These are phyloP conservation scores for Claviceps maximensis DNA, from an alignment of 2,329 filamentous ascomycete species.

Conservation along the genomic window DNA sequence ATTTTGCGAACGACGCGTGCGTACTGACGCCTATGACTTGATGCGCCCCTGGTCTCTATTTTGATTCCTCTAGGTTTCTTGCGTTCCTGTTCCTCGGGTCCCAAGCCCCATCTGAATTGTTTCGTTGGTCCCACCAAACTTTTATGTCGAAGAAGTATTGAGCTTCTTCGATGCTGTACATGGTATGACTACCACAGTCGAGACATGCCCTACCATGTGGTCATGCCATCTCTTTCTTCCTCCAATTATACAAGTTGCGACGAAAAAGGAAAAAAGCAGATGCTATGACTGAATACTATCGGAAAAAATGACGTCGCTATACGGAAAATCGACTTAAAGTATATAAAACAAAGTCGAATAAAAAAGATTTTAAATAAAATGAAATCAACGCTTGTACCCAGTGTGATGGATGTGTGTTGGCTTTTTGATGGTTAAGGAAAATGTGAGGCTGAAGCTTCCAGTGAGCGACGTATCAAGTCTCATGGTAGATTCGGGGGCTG, in stretches of 20 bases:
- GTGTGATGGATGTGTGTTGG: not conserved
- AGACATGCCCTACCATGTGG: not conserved
- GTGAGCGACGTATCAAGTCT: not conserved
- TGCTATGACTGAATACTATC: not conserved
- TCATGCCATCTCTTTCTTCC: too few species aligned
- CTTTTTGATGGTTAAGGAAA: not conserved
- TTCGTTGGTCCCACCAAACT: not conserved
- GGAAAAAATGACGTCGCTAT: constrained; percentile 1
- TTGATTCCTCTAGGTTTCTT: not conserved
- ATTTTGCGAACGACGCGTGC: not conserved
- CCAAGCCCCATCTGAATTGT: not conserved
- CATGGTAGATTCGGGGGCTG: not conserved
- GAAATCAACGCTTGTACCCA: constrained; percentile 6
- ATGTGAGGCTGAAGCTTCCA: not conserved
- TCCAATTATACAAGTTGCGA: not conserved
- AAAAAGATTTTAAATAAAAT: constrained; percentile 9
- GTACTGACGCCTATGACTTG: not conserved
- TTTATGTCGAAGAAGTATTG: not conserved
- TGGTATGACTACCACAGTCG: too few species aligned
- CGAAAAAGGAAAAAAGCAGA: not conserved
- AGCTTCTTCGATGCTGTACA: not conserved
- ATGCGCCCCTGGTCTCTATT: not conserved
- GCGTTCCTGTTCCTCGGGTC: not conserved
- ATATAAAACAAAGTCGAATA: not conserved
- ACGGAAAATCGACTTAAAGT: constrained; percentile 2